Evolutionary conservation across 371 early-diverging fungal species (phyloP), one percentile per base, ranked within the genome.

Genomic region (Apophysomyces elegans): DNA sequence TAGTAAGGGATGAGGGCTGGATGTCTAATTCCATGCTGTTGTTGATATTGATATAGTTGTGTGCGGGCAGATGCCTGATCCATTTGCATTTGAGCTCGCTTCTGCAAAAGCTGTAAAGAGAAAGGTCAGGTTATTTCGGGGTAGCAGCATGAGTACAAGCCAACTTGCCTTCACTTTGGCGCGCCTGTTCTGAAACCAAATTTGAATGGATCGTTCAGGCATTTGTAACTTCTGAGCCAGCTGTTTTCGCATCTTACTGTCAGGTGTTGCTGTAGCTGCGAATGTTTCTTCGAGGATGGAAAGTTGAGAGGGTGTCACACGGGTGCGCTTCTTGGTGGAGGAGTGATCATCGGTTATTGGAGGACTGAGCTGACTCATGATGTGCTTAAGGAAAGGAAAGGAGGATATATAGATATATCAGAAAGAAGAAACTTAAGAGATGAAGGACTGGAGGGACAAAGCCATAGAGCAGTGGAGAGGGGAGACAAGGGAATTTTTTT

Each of bases 181-280:
- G 56, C 99, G 86, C 71, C 96, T 86, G 87, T 99, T 99, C 77
- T 99, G 99, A 86, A 99, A 99, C 99, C 99, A 99, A 67, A 99
- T 96, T 75, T 98, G 97, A 65, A 99, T 95, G 14, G 95, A 90
- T 72, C 95, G 85, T 66, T 91, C 90, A 32, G 96, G 93, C 96
- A 98, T 97, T 65, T 91, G 87, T 18, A 98, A 86, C 70, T 93
- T 88, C 61, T 84, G 83, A 37, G 95, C 92, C 35, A 98, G 86
- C 39, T 88, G 88, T 73, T 93, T 93, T 58, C 99, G 90, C 74
- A 94, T 86, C 68, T 92, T 91, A 46, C 86, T 87, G 63, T 90
- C 91, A 38, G 93, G 93, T 11, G 91, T 78, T 58, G 87, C 80
- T 72, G 88, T 87, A 21, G 84, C 76, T 72, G 80, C 71, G 67